Evolutionary conservation across 179 eudicot genomes (phyloP).

Genomic region (Spergularia azorica): DNA sequence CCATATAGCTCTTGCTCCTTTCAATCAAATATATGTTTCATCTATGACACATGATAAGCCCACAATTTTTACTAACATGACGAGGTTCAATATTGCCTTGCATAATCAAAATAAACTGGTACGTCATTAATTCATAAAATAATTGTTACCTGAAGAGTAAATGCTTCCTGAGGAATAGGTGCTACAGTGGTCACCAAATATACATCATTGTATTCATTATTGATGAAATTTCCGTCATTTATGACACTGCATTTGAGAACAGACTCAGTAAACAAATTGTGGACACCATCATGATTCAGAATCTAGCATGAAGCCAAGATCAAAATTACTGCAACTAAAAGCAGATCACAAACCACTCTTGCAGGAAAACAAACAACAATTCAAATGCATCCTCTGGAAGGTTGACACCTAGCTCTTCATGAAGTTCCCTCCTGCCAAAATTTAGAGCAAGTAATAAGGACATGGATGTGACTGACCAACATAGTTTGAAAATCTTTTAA

Average conservation of each 20-base stretch:
- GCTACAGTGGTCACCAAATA: conserved; percentile 80
- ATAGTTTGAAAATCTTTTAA: not conserved
- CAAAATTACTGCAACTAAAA: not conserved
- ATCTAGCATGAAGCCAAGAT: conserved; percentile 10
- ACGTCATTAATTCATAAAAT: not conserved
- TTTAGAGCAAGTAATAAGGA: not conserved
- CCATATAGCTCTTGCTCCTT: not conserved
- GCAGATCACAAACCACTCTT: conserved; percentile 64
- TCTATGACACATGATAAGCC: not conserved
- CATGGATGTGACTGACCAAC: conserved; percentile 9
- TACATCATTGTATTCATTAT: conserved; percentile 91
- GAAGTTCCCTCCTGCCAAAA: conserved; percentile 86
- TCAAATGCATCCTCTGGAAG: conserved; percentile 98
- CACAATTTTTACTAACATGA: not conserved
- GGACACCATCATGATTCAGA: conserved; percentile 10
- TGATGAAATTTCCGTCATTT: conserved; percentile 76
- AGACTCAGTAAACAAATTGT: not conserved
- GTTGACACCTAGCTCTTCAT: conserved; percentile 85
- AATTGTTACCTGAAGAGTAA: conserved; percentile 79
- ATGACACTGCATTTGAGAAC: conserved; percentile 54
- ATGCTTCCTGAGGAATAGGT: conserved; percentile 90
- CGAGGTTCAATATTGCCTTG: not conserved
- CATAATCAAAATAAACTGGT: not conserved
- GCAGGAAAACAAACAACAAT: conserved; percentile 60
- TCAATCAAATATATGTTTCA: not conserved